A percentile compares a stretch with the other conserved stretches of the same genome.
Conservation (phyloP, 257 asterid genomes). For the Solanum neorickii region DNA sequence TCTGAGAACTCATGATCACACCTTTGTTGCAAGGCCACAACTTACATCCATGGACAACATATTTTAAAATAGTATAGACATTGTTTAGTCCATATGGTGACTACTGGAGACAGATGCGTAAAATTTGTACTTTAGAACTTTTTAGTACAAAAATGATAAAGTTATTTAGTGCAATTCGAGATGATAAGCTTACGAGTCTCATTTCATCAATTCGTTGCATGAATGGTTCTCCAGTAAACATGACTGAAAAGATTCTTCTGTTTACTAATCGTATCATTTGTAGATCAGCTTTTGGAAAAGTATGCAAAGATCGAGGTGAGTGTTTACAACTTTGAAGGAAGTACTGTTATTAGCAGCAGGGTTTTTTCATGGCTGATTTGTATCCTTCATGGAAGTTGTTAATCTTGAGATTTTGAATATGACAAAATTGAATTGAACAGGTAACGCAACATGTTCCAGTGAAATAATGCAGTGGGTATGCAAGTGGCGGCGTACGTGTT, state of each 20-base stretch:
- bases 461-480: no score
- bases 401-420: no score
- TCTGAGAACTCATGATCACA: background rate
- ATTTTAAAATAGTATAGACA: background rate
- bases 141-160: conserved; percentile 5
- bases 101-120: conserved; percentile 22
- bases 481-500: no score
- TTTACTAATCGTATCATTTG: background rate
- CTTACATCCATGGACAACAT: background rate
- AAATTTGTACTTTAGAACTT: conserved; percentile 9
- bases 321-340: background rate
- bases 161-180: background rate
- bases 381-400: no score
- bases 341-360: background rate
- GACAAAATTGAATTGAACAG: no score
- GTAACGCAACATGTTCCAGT: no score
- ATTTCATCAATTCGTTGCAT: background rate
- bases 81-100: background rate
- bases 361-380: background rate
- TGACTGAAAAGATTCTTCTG: background rate
- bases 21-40: background rate
- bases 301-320: background rate
- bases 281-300: background rate
- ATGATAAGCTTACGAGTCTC: background rate
- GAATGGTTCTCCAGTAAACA: background rate